Evolutionary conservation across 2,329 filamentous ascomycete genomes (phyloP).

Genomic region (Scytalidium sp.): DNA sequence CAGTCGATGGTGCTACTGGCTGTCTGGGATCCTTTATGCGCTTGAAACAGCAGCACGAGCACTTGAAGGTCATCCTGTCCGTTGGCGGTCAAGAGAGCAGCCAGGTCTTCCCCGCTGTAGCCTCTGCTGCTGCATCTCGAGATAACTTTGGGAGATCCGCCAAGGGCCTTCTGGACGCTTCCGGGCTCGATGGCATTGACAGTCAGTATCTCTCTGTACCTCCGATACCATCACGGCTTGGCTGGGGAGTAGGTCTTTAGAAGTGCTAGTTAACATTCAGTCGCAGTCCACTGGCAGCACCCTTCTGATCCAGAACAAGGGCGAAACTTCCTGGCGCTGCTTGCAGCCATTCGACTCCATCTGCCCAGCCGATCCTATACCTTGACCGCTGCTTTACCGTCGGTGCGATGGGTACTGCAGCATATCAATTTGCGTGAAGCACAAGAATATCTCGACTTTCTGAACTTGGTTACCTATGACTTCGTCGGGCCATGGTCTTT

Average conservation of each 20-base stretch:
- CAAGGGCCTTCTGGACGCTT: constrained; percentile 64
- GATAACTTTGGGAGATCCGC: constrained; percentile 71
- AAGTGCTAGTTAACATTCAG: neutral
- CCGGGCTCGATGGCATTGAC: constrained; percentile 72
- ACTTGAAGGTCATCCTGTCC: constrained; percentile 74
- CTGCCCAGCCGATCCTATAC: constrained; percentile 68
- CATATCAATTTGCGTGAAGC: constrained; percentile 65
- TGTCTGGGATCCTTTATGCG: constrained; percentile 72
- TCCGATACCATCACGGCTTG: neutral
- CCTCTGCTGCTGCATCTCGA: constrained; percentile 54
- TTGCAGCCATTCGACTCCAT: constrained; percentile 62
- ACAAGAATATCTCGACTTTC: constrained; percentile 64
- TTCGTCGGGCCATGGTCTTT: constrained; percentile 70
- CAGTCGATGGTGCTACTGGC: constrained; percentile 68
- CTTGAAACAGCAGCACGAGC: constrained; percentile 67
- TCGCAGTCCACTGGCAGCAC: constrained; percentile 76
- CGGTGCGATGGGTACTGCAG: constrained; percentile 61
- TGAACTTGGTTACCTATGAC: constrained; percentile 82
- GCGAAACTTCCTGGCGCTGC: constrained; percentile 65
- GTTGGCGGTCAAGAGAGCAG: constrained; percentile 68
- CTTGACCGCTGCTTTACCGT: constrained; percentile 70
- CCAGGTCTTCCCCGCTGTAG: constrained; percentile 65
- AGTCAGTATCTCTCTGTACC: constrained; percentile 46
- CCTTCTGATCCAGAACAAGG: constrained; percentile 65
- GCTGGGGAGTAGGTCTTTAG: neutral